Conservation (phyloP, 495 filamentous ascomycete genomes). For the Pyrenula aspistea region DNA sequence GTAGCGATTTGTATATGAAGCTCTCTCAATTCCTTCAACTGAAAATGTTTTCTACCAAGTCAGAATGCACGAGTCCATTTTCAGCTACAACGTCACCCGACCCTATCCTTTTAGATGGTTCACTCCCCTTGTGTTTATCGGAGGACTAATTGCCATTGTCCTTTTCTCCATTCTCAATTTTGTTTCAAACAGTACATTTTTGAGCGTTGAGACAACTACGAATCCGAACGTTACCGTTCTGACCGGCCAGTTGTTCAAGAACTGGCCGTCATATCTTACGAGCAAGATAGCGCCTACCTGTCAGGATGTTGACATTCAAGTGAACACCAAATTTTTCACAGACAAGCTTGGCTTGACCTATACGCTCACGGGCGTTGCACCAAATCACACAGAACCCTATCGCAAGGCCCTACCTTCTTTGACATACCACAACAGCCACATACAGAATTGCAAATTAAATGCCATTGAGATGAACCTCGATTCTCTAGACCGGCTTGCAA, state of each 20-base stretch:
- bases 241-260: constrained; percentile 8
- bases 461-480: constrained; percentile 12
- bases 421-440: constrained; percentile 13
- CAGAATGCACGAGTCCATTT: constrained; percentile 11
- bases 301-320: constrained; percentile 10
- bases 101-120: constrained; percentile 18
- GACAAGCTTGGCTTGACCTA: constrained; percentile 16
- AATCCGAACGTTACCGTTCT: constrained; percentile 15
- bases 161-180: constrained; percentile 17
- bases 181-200: constrained; percentile 9
- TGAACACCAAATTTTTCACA: constrained; percentile 16
- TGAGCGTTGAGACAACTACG: constrained; percentile 5
- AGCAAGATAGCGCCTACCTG: constrained; percentile 12
- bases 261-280: constrained; percentile 17
- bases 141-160: constrained; percentile 10
- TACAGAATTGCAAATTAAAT: constrained; percentile 14
- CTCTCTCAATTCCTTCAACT: too few species aligned
- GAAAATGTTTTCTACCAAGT: too few species aligned
- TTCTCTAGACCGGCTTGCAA: constrained; percentile 6
- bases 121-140: constrained; percentile 14
- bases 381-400: constrained; percentile 2
- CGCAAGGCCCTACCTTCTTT: constrained; percentile 8
- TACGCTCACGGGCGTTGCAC: constrained; percentile 14
- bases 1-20: too few species aligned
- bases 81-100: constrained; percentile 14